Evolutionary conservation across 768 basidiomycete genomes (phyloP), one percentile per base, ranked within the genome.

Genomic region (Lactarius indigo): DNA sequence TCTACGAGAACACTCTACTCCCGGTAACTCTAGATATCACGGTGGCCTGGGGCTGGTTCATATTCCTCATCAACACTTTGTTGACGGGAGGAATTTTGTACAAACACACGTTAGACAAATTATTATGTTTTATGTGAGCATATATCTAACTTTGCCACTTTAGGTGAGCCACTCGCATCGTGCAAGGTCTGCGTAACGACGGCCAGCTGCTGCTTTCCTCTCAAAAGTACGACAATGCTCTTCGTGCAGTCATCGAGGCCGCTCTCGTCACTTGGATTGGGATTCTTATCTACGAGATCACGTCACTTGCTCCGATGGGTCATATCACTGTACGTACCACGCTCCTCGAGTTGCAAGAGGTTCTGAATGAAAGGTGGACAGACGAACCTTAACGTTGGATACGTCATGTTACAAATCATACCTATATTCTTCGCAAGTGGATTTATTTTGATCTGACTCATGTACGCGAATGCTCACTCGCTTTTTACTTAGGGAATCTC

Each of bases 41-140:
- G 12, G 70, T 71, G 26, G 72, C 70, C 2, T 74, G 74, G 74
- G 74, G 73, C 17, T 74, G 72, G 72, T 66, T 68, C 64, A 71
- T 72, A 67, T 69, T 74, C 59, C 55, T 52, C 26, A 63, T 61
- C 39, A 73, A 74, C 61, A 71, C 74, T 2, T 17, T 71, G 31
- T 63, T 74, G 44, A 73, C 71, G 0, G 61, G 64, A 35, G 68
- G 68, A n/a, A 74, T 74, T 56, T 52, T 73, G 20, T 61, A 60
- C 26, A 71, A 68, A 47, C 71, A 73, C 1, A 28, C 72, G 74
- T 74, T 37, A 50, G 66, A 44, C 17, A n/a, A 57, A 15, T 30
- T 18, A 23, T 44, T 35, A 26, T 17, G 42, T 56, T 13, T 17
- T 37, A 6, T 23, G 26, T 15, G n/a, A 8, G 12, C 5, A n/a